Evolutionary conservation across 108 stramenopile genomes (phyloP).

Genomic region (Seminavis robusta): DNA sequence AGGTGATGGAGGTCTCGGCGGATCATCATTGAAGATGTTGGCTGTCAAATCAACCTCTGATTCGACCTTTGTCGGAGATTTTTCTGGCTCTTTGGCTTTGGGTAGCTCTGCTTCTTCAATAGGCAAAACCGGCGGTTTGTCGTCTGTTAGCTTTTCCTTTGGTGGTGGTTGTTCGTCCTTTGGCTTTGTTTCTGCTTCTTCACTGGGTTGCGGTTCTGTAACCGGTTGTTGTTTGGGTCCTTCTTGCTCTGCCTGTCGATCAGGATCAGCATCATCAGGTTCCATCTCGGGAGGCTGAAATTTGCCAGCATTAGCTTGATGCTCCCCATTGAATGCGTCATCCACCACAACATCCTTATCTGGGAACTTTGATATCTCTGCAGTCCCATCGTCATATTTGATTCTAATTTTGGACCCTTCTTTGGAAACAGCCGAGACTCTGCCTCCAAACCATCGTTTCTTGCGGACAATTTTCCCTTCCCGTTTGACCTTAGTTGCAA

Average conservation of each 20-base stretch:
- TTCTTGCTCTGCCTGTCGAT: neutral
- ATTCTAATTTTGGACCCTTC: conserved; percentile 62
- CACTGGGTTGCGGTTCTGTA: neutral
- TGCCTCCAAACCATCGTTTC: conserved; percentile 76
- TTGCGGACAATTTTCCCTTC: conserved; percentile 47
- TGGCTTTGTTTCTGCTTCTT: neutral
- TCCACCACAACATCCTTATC: conserved; percentile 85
- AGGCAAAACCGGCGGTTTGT: neutral
- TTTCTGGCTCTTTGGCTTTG: neutral
- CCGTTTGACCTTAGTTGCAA: conserved; percentile 49
- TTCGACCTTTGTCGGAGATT: too few relatives aligned
- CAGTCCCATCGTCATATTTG: conserved; percentile 83
- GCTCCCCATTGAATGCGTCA: conserved; percentile 62
- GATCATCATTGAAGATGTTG: too few relatives aligned
- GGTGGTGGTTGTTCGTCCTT: neutral
- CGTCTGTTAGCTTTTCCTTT: neutral
- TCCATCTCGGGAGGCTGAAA: conserved; percentile 34
- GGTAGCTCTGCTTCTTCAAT: neutral
- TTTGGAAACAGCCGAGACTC: conserved; percentile 38
- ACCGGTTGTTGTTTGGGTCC: conserved; percentile 9
- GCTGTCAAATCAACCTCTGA: too few relatives aligned
- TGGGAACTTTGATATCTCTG: conserved; percentile 74
- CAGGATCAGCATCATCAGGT: conserved; percentile 1
- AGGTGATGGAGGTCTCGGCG: neutral
- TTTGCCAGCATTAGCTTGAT: conserved; percentile 21